Base-by-base conservation (phyloP, 331 rosid genomes). In the Acacia pycnantha region DNA sequence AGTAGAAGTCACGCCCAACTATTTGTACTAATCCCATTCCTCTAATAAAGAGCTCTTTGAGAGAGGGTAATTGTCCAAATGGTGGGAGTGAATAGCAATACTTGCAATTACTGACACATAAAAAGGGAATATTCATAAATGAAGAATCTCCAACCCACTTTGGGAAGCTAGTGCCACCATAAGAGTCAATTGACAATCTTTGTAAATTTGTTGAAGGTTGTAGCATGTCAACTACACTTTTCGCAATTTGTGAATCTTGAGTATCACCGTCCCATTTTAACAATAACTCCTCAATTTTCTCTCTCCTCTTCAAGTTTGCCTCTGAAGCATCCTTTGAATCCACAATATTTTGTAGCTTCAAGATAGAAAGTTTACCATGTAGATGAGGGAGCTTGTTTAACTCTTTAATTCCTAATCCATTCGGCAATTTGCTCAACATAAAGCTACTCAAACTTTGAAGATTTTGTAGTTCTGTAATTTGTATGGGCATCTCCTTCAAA, bases 11-110 rank as follows among this genome's bases (percentile, higher is more conserved):
- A 44, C 22, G 22, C 0, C 85, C 83, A 14, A 86, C 31, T 12
- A 7, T 56, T 51, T 72, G 37, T 19, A 83, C 73, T 10, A 43
- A 74, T 65, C 43, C 47, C n/a, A 83, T 50, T 1, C 81, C 44
- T 8, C 18, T 8, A 78, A 89, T 58, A 7, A 2, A 4, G 15
- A 86, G 87, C 35, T 82, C 50, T n/a, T n/a, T 64, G 22, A 87
- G 84, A 44, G 37, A 56, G 43, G 65, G 84, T 51, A 87, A 41
- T 47, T 76, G 76, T 26, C 92, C 90, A 48, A 89, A 82, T 8
- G 90, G 79, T 53, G n/a, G n/a, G n/a, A 89, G 70, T 0, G 50
- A 73, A 12, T 19, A 22, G 56, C 92, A 87, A 40, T 79, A 31
- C 33, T 31, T 31, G 4, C 83, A 87, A 27, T n/a, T 53, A 8